phyloP scores from a whole-genome alignment of 2,329 filamentous ascomycete species.

The Aureobasidium sp. region DNA sequence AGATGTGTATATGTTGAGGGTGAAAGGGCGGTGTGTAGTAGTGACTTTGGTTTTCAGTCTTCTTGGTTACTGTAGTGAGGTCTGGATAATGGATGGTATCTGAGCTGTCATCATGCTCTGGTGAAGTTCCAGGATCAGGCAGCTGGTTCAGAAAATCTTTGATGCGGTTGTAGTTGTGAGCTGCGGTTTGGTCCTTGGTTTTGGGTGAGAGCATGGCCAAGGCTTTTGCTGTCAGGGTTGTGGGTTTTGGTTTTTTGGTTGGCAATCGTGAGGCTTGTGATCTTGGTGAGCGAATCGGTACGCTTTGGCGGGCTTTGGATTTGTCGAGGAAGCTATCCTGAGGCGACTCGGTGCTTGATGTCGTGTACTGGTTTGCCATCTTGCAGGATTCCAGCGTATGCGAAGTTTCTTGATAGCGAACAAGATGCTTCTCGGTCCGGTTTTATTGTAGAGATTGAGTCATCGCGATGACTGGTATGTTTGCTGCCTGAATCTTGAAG shows the following conservation, averaged over 20 bases:
- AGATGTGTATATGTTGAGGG: background rate
- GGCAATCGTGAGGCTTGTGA: background rate
- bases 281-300: background rate
- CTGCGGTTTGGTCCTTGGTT: background rate
- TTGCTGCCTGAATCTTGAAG: background rate
- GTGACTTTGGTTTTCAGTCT: background rate
- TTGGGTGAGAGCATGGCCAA: background rate
- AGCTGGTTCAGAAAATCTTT: background rate
- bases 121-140: background rate
- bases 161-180: background rate
- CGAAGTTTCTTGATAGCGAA: background rate
- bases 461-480: background rate
- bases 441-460: background rate
- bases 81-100: no score
- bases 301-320: background rate
- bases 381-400: background rate
- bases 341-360: background rate
- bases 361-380: background rate
- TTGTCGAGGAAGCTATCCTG: background rate
- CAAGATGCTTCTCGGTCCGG: background rate
- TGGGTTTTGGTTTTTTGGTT: background rate
- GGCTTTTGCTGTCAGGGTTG: background rate
- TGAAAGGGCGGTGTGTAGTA: background rate
- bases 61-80: no score
- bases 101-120: no score